Percentiles rank a stretch among this genome's conserved stretches.
phyloP scores from a whole-genome alignment of 805 yeast species.

The Sporopachydermia quercuum region DNA sequence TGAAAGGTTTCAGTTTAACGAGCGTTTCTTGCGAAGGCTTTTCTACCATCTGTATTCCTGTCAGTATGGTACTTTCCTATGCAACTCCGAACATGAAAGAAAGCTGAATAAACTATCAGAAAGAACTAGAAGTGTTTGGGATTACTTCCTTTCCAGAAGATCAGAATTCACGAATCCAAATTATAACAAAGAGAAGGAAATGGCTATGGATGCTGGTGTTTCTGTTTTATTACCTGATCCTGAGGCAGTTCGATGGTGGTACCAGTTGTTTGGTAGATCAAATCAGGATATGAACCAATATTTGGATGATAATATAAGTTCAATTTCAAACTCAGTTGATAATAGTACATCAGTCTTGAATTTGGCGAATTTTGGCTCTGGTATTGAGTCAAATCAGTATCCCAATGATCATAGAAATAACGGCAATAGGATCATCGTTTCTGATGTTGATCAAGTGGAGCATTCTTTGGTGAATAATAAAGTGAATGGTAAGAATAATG shows the following conservation, averaged over 20 bases:
- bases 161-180: slow-evolving; percentile 48
- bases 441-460: too few species aligned
- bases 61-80: slow-evolving; percentile 84
- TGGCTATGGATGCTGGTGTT: slow-evolving; percentile 19
- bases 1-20: slow-evolving; percentile 68
- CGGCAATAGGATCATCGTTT: too few species aligned
- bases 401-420: too few species aligned
- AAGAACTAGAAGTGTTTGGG: slow-evolving; percentile 78
- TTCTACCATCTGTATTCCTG: slow-evolving; percentile 85
- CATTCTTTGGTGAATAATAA: too few species aligned
- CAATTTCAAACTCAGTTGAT: too few species aligned
- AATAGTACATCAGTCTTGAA: too few species aligned
- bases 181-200: slow-evolving; percentile 19
- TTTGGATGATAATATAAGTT: slow-evolving; percentile 7
- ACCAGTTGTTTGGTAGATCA: slow-evolving; percentile 62
- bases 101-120: slow-evolving; percentile 24
- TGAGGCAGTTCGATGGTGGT: slow-evolving; percentile 74
- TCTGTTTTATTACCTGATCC: slow-evolving; percentile 42
- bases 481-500: too few species aligned
- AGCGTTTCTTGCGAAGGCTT: slow-evolving; percentile 69
- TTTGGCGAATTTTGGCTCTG: too few species aligned
- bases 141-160: slow-evolving; percentile 68
- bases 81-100: slow-evolving; percentile 57
- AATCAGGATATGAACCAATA: slow-evolving; percentile 48
- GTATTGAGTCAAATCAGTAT: too few species aligned